phyloP scores from a whole-genome alignment of 2,329 filamentous ascomycete species.

The Phyllosticta ampelicida region DNA sequence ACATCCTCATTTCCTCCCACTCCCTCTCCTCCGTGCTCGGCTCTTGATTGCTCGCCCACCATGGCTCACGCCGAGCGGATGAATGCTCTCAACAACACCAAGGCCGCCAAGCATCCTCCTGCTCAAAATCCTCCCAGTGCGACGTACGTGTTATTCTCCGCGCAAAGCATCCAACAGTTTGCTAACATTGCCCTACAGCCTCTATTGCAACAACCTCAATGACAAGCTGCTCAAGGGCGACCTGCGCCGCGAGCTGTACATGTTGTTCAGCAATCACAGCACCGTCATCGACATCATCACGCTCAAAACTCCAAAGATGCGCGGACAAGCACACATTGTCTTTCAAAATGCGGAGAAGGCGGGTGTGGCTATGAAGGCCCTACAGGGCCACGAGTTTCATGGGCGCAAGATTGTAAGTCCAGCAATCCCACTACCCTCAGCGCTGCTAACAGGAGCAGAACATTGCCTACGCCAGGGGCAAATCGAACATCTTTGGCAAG shows the following conservation, averaged over 20 bases:
- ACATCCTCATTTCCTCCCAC: neutral
- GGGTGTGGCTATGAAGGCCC: constrained; percentile 81
- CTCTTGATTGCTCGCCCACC: neutral
- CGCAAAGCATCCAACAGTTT: neutral
- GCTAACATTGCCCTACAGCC: constrained; percentile 37
- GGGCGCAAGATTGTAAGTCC: constrained; percentile 68
- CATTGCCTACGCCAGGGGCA: constrained; percentile 83
- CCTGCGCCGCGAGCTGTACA: constrained; percentile 77
- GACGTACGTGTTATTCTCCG: constrained; percentile 20
- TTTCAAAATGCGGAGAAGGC: constrained; percentile 85
- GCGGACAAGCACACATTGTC: constrained; percentile 87
- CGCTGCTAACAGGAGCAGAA: constrained; percentile 45
- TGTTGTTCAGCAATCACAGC: constrained; percentile 88
- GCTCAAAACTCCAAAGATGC: constrained; percentile 83
- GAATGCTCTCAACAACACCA: neutral
- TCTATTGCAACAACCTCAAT: constrained; percentile 84
- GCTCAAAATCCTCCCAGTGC: constrained; percentile 18
- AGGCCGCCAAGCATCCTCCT: neutral
- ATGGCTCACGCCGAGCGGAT: neutral
- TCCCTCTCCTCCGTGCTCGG: neutral
- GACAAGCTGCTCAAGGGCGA: constrained; percentile 86
- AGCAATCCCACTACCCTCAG: neutral
- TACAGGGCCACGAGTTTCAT: constrained; percentile 79
- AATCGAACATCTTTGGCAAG: constrained; percentile 80
- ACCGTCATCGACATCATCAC: constrained; percentile 85